A percentile compares a stretch with the other conserved stretches of the same genome.
Conservation (phyloP, 2,329 filamentous ascomycete genomes). For the Pseudogymnoascus sp. region DNA sequence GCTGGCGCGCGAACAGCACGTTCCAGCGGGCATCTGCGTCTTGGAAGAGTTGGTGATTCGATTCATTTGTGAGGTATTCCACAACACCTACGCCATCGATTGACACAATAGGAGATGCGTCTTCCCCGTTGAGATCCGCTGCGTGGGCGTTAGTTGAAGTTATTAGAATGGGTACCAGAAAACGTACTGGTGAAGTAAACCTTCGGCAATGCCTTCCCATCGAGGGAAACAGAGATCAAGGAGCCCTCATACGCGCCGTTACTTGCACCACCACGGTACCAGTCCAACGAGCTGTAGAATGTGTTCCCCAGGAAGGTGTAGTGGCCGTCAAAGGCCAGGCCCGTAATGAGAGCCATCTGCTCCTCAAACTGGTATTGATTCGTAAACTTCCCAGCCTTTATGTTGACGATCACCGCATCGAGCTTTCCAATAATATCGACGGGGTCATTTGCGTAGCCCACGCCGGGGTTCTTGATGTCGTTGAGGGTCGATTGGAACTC, state of each 20-base stretch:
- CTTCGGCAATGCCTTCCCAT: constrained; percentile 12
- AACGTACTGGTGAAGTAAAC: constrained; percentile 7
- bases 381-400: constrained; percentile 13
- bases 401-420: constrained; percentile 13
- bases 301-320: constrained; percentile 10
- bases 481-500: constrained; percentile 75
- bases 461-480: background rate
- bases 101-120: background rate
- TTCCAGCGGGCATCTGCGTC: constrained; percentile 30
- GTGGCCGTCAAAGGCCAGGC: constrained; percentile 11
- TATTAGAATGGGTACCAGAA: background rate
- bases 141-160: background rate
- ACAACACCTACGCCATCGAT: constrained; percentile 17
- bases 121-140: background rate
- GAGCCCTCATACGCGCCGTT: constrained; percentile 4
- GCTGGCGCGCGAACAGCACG: constrained; percentile 20
- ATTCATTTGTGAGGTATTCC: constrained; percentile 21
- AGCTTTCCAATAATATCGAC: constrained; percentile 18
- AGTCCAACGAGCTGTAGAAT: background rate
- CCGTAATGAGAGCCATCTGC: constrained; percentile 14
- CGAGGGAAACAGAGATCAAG: constrained; percentile 11
- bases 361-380: constrained; percentile 19
- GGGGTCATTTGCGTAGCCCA: constrained; percentile 1
- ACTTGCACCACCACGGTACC: background rate
- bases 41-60: constrained; percentile 11